Evolutionary conservation across 306 rosid species (phyloP).

Genomic region (Lathyrus tuberosus): DNA sequence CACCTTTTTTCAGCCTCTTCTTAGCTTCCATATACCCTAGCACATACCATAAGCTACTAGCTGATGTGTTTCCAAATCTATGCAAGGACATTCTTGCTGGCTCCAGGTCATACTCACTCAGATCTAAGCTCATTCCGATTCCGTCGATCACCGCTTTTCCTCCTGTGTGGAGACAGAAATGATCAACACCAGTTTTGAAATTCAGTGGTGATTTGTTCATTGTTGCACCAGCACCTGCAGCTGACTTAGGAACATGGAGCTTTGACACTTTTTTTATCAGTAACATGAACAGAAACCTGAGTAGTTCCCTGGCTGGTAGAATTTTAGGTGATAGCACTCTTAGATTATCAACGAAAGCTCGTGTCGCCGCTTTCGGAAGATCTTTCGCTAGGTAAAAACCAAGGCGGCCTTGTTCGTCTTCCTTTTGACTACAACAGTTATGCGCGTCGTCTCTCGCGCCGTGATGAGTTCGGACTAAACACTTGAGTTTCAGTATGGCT

Average conservation of each 20-base stretch:
- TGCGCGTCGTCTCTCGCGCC: constrained; percentile 77
- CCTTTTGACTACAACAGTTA: constrained; percentile 70
- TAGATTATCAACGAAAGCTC: constrained; percentile 79
- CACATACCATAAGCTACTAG: constrained; percentile 87
- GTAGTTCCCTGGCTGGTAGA: constrained; percentile 67
- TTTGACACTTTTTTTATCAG: constrained; percentile 40
- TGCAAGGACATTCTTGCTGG: constrained; percentile 95
- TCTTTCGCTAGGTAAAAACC: constrained; percentile 69
- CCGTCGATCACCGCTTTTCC: constrained; percentile 95
- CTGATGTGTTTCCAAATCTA: constrained; percentile 90
- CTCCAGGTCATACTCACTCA: constrained; percentile 67
- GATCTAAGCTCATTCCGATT: constrained; percentile 63
- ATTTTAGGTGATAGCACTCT: constrained; percentile 70
- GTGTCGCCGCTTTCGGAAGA: constrained; percentile 86
- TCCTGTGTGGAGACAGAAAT: constrained; percentile 84
- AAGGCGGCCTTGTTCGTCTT: constrained; percentile 60
- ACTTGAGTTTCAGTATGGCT: constrained; percentile 57
- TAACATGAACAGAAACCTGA: constrained; percentile 49
- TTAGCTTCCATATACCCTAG: constrained; percentile 92
- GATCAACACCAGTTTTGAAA: constrained; percentile 72
- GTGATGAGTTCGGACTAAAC: constrained; percentile 76
- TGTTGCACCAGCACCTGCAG: not conserved
- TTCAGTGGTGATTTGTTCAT: constrained; percentile 51
- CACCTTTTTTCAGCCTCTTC: constrained; percentile 70
- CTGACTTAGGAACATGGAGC: not conserved